Evolutionary conservation across 2,329 filamentous ascomycete species (phyloP).

Genomic region (Penicillium verrucosum): DNA sequence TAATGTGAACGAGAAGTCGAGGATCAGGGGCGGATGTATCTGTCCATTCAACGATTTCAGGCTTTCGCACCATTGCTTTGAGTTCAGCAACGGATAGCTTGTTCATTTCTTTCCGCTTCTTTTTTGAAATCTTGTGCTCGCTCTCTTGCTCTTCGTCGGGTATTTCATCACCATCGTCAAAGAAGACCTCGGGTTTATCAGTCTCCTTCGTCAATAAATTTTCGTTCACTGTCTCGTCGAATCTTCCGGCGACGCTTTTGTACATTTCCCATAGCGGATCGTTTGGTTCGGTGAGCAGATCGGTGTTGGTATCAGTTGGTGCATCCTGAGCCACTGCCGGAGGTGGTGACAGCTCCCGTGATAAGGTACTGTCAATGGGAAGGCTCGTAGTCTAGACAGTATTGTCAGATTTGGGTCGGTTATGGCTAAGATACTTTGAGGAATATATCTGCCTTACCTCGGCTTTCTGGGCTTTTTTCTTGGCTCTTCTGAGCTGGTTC

Average conservation of each 20-base stretch:
- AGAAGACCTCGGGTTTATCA: conserved; percentile 82
- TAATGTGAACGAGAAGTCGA: conserved; percentile 85
- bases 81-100: conserved; percentile 93
- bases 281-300: conserved; percentile 56
- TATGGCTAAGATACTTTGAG: too few species aligned
- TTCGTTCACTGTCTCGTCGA: conserved; percentile 63
- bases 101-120: conserved; percentile 86
- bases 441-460: conserved; percentile 42
- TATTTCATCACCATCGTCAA: conserved; percentile 79
- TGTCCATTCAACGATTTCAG: conserved; percentile 96
- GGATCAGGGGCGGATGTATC: conserved; percentile 90
- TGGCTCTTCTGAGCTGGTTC: conserved; percentile 87
- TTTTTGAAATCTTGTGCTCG: conserved; percentile 79
- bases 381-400: conserved; percentile 9
- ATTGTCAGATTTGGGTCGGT: conserved; percentile 12
- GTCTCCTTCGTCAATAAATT: conserved; percentile 61
- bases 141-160: conserved; percentile 67
- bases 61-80: conserved; percentile 84
- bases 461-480: conserved; percentile 90
- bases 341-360: conserved; percentile 2
- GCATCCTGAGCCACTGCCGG: conserved; percentile 13
- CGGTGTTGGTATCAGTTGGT: conserved; percentile 48
- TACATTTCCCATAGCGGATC: conserved; percentile 81
- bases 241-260: conserved; percentile 77
- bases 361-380: conserved; percentile 1